These are phyloP conservation scores for Pogostemon cablin DNA, from an alignment of 257 asterid genomes.

Conservation along the genomic window DNA sequence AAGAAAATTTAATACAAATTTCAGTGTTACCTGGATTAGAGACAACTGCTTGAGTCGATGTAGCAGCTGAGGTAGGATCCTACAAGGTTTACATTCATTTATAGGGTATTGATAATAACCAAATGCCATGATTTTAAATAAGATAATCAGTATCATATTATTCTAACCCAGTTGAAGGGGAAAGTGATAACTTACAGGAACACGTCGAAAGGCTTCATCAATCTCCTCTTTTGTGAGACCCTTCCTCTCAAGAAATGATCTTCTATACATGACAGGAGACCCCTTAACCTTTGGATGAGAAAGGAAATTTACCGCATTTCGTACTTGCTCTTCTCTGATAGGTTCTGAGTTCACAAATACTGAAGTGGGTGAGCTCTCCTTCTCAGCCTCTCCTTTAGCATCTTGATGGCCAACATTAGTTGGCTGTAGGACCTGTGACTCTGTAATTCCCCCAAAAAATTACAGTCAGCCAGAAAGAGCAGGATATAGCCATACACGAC, in stretches of 20 bases:
- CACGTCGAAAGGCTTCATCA: conserved; percentile 95
- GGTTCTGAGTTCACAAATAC: conserved; percentile 94
- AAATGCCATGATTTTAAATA: not conserved
- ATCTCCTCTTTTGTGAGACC: conserved; percentile 99
- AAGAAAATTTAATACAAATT: not conserved
- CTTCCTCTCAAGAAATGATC: conserved; percentile 98
- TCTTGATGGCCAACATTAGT: conserved; percentile 38
- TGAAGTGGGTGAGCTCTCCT: conserved; percentile 68
- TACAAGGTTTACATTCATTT: conserved; percentile 36
- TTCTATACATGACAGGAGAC: conserved; percentile 88
- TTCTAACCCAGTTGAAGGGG: conserved; percentile 19
- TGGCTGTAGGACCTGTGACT: conserved; percentile 47
- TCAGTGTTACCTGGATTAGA: conserved; percentile 59
- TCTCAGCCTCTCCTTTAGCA: conserved; percentile 51
- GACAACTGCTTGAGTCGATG: conserved; percentile 52
- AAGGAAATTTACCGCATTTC: conserved; percentile 95
- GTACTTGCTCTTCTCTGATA: conserved; percentile 91
- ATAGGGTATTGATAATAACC: not conserved
- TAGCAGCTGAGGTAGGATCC: conserved; percentile 75
- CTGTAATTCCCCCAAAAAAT: conserved; percentile 37
- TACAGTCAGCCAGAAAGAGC: conserved; percentile 15
- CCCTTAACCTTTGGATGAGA: conserved; percentile 97
- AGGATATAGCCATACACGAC: conserved; percentile 6
- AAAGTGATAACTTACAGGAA: conserved; percentile 66
- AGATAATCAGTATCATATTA: conserved; percentile 2